Base-by-base conservation (phyloP, 306 rosid species). In the Nissolia schottii region DNA sequence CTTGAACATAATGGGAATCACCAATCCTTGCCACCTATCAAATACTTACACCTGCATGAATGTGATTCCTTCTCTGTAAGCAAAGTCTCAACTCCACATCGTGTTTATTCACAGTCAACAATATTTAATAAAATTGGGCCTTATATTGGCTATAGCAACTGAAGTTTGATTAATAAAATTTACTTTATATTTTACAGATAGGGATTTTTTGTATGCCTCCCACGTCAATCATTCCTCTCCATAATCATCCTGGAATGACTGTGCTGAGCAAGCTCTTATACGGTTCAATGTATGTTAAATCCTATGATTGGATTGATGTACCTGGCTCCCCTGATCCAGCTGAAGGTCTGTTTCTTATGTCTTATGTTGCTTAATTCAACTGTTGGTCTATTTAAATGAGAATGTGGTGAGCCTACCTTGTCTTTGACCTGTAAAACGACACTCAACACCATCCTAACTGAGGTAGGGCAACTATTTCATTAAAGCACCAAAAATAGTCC, bases 151-250 rank as follows among this genome's bases (percentile, higher is more conserved):
- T 32, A 25, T 67, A 22, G 61, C 55, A 37, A 61, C 60, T 10
- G 48, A 63, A 41, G 23, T 72, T 43, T 53, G 46, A 45, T 13
- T 34, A 9, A 31, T 77, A 67, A 34, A n/a, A n/a, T n/a, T 16
- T 65, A n/a, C n/a, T 35, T 61, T 27, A 43, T 72, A 27, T 78
- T 82, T 50, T 62, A 79, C 86, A 94, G 98, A 94, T 94, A 56
- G 98, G 97, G 76, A 91, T 94, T 56, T 94, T 94, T 84, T 94
- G 97, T 84, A 89, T 94, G 97, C 96, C 98, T 1, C 92, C 97
- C 22, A 74, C 83, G 23, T 89, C 98, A 24, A 80, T 91, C 71
- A 89, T 91, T 84, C 98, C 98, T 77, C 90, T 91, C 61, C 98
- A 94, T 71, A 86, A 94, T 77, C 98, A 94, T 81, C 97, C 98